Evolutionary conservation across 2,329 filamentous ascomycete species (phyloP).

Genomic region (Penicillium griseofulvum): DNA sequence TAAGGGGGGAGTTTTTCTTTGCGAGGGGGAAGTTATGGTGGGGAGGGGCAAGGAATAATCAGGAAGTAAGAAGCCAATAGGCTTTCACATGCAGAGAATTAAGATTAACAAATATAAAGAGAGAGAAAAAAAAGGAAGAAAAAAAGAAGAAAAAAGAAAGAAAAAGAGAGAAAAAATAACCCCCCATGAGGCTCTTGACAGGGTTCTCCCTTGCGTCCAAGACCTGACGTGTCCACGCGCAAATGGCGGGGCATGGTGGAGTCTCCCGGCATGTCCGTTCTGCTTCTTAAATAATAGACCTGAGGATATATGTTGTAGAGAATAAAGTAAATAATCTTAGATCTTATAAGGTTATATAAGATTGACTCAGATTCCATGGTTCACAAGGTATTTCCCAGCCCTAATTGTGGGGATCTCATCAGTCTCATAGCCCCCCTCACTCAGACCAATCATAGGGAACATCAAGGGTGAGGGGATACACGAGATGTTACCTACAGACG

Average conservation of each 20-base stretch:
- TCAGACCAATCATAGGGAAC: background rate
- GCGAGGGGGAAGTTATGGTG: background rate
- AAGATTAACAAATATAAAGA: slow-evolving; percentile 4
- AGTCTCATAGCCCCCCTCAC: background rate
- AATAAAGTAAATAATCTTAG: no score
- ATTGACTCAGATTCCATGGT: slow-evolving; percentile 1
- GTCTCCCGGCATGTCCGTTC: background rate
- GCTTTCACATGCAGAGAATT: slow-evolving; percentile 7
- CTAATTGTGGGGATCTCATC: slow-evolving; percentile 5
- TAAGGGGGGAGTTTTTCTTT: slow-evolving; percentile 4
- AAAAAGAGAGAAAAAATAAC: background rate
- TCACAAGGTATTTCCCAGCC: background rate
- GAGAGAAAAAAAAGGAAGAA: background rate
- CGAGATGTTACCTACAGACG: background rate
- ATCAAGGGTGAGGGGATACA: background rate
- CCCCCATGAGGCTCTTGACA: slow-evolving; percentile 22
- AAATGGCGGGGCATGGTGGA: slow-evolving; percentile 25
- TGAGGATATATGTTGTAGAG: no score
- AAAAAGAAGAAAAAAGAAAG: background rate
- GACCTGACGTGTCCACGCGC: slow-evolving; percentile 26
- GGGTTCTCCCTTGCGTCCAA: slow-evolving; percentile 11
- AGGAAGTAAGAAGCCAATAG: slow-evolving; percentile 4
- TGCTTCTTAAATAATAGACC: background rate
- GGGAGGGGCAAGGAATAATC: slow-evolving; percentile 3
- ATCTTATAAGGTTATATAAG: no score